These are phyloP conservation scores for bread wheat (Triticum aestivum) DNA, from an alignment of 176 grass and related monocot genomes.

Conservation along the genomic window DNA sequence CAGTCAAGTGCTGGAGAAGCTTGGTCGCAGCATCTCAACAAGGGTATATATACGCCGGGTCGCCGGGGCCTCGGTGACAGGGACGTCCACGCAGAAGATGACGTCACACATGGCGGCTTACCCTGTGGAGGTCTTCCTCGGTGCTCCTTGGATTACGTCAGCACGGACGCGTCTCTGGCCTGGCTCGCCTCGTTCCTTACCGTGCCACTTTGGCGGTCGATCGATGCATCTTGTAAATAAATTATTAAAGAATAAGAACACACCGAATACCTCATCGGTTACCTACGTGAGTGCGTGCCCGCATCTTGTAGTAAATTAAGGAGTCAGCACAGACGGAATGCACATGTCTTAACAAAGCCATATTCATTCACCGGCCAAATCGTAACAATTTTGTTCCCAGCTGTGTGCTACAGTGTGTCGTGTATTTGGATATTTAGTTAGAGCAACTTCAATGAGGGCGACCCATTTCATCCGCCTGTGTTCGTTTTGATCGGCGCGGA, in stretches of 20 bases:
- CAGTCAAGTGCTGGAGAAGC: neutral
- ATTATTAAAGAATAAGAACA: neutral
- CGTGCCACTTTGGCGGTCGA: neutral
- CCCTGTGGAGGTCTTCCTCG: neutral
- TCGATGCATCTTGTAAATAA: neutral
- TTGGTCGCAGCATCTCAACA: neutral
- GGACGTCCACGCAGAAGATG: neutral
- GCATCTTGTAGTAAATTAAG: neutral
- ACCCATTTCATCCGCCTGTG: too few relatives aligned
- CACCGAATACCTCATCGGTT: neutral
- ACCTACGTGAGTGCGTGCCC: neutral
- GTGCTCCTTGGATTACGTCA: neutral
- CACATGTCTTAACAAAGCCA: neutral
- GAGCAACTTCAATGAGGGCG: too few relatives aligned
- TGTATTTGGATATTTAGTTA: too few relatives aligned
- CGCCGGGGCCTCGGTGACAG: neutral
- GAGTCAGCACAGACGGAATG: neutral
- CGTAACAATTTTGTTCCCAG: neutral
- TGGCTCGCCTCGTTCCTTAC: neutral
- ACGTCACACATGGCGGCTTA: neutral
- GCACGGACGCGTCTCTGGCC: neutral
- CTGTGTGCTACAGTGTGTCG: too few relatives aligned
- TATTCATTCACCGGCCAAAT: neutral
- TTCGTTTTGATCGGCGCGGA: too few relatives aligned
- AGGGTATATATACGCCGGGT: neutral